Conservation (phyloP, 2,329 filamentous ascomycete genomes). For the Falciphora oryzae region DNA sequence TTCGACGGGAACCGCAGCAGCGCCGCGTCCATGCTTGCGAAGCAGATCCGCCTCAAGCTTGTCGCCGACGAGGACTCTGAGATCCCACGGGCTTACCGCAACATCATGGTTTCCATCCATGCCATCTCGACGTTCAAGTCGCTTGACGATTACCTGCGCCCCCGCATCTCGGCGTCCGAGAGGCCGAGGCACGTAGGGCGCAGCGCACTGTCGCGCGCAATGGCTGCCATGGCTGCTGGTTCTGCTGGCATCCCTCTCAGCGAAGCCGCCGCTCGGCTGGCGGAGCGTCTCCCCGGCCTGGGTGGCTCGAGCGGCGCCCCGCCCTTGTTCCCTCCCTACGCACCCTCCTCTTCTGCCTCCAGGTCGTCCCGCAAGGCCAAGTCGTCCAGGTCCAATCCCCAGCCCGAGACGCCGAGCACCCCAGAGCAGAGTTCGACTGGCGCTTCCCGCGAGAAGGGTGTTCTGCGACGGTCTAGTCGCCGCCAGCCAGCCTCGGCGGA, state of each 20-base stretch:
- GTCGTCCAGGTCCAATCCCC: constrained; percentile 23
- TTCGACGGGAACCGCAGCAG: constrained; percentile 87
- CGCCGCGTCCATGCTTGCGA: constrained; percentile 91
- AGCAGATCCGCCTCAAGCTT: constrained; percentile 85
- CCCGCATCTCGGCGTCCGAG: constrained; percentile 77
- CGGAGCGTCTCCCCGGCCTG: constrained; percentile 32
- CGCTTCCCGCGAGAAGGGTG: constrained; percentile 51
- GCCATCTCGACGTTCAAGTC: constrained; percentile 98
- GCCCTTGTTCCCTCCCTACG: constrained; percentile 32
- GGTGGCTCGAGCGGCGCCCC: constrained; percentile 20
- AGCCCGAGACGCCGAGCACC: constrained; percentile 34
- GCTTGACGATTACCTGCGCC: constrained; percentile 89
- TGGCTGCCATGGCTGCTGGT: constrained; percentile 68
- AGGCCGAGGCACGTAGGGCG: constrained; percentile 56
- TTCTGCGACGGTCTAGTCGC: constrained; percentile 57
- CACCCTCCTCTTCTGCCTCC: constrained; percentile 31
- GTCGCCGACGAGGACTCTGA: constrained; percentile 86
- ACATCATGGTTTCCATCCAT: constrained; percentile 98
- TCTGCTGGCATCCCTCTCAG: constrained; percentile 56
- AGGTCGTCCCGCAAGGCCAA: constrained; percentile 42
- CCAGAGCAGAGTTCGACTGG: constrained; percentile 39
- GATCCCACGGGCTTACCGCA: constrained; percentile 80
- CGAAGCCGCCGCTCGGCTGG: constrained; percentile 39
- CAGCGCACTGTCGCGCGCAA: constrained; percentile 54
- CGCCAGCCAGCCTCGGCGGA: constrained; percentile 50